phyloP scores from a whole-genome alignment of 163 green algal species.

The Prototheca wickerhamii region DNA sequence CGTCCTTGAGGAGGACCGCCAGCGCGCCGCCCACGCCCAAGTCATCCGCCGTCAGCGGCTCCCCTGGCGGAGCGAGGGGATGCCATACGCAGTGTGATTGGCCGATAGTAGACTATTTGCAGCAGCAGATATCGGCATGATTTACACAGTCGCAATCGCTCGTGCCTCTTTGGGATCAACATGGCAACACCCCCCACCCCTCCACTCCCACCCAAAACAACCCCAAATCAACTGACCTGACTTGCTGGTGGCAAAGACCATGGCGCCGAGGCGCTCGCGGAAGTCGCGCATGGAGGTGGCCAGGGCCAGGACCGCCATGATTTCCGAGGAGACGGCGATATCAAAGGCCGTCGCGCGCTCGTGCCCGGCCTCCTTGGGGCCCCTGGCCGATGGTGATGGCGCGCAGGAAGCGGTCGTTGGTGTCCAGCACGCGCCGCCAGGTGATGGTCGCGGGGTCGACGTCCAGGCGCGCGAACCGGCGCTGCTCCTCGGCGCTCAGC shows the following conservation, averaged over 20 bases:
- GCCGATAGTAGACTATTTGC: too few species aligned
- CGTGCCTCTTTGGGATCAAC: too few species aligned
- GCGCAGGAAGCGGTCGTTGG: slow-evolving; percentile 78
- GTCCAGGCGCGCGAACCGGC: slow-evolving; percentile 84
- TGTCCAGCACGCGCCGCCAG: slow-evolving; percentile 72
- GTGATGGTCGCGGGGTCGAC: slow-evolving; percentile 66
- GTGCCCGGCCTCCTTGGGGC: slow-evolving; percentile 71
- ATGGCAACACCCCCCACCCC: neutral
- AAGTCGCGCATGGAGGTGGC: slow-evolving; percentile 81
- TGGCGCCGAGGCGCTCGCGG: slow-evolving; percentile 77
- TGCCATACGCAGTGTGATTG: too few species aligned
- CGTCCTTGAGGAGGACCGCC: slow-evolving; percentile 95
- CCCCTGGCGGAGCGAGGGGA: slow-evolving; percentile 38
- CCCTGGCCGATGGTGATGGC: slow-evolving; percentile 48
- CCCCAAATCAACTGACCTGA: slow-evolving; percentile 27
- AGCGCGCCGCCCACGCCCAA: slow-evolving; percentile 89
- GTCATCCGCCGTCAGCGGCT: slow-evolving; percentile 87
- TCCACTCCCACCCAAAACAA: neutral
- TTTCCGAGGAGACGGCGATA: slow-evolving; percentile 86
- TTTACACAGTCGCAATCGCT: too few species aligned
- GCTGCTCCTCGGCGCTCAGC: slow-evolving; percentile 24
- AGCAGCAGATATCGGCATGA: too few species aligned
- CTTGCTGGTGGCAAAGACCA: slow-evolving; percentile 74
- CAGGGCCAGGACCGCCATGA: slow-evolving; percentile 96
- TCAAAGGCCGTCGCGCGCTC: slow-evolving; percentile 87